Percentiles rank a stretch among this genome's conserved stretches.
phyloP scores from a whole-genome alignment of 2,329 filamentous ascomycete species.

The Alternaria arbusti region DNA sequence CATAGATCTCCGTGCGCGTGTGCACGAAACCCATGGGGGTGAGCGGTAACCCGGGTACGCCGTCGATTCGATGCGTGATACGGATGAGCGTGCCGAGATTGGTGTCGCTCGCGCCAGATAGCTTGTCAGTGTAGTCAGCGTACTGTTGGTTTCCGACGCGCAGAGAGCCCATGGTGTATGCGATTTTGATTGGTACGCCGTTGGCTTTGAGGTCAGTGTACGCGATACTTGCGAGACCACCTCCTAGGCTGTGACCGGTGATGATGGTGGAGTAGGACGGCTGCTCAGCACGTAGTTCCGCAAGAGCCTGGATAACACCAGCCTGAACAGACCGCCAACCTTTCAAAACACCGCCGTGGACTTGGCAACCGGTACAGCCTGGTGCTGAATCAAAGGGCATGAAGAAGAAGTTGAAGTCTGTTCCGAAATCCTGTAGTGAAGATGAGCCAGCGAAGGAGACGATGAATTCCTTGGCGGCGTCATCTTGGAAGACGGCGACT shows the following conservation, averaged over 20 bases:
- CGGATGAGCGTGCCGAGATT: constrained; percentile 62
- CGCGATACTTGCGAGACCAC: constrained; percentile 66
- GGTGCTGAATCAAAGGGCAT: constrained; percentile 9
- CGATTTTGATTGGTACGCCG: constrained; percentile 3
- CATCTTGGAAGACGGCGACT: constrained; percentile 20
- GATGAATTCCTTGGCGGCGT: constrained; percentile 14
- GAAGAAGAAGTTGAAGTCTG: constrained; percentile 17
- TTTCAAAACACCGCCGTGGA: constrained; percentile 64
- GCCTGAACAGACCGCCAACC: constrained; percentile 61
- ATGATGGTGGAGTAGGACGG: constrained; percentile 60
- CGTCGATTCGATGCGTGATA: constrained; percentile 70
- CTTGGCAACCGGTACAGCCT: constrained; percentile 53
- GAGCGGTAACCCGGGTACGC: constrained; percentile 69
- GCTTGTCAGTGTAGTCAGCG: constrained; percentile 52
- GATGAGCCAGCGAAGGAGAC: constrained; percentile 19
- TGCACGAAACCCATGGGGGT: constrained; percentile 67
- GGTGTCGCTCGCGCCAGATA: constrained; percentile 54
- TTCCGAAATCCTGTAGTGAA: constrained; percentile 18
- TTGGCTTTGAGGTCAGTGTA: constrained; percentile 19
- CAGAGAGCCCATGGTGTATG: constrained; percentile 59
- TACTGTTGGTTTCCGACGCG: constrained; percentile 66
- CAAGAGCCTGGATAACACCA: constrained; percentile 52
- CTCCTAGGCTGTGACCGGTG: constrained; percentile 72
- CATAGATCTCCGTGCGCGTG: constrained; percentile 69
- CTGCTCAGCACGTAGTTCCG: constrained; percentile 52